Conservation (phyloP, 73 alveolate genomes). For the Uronychia setigera region DNA sequence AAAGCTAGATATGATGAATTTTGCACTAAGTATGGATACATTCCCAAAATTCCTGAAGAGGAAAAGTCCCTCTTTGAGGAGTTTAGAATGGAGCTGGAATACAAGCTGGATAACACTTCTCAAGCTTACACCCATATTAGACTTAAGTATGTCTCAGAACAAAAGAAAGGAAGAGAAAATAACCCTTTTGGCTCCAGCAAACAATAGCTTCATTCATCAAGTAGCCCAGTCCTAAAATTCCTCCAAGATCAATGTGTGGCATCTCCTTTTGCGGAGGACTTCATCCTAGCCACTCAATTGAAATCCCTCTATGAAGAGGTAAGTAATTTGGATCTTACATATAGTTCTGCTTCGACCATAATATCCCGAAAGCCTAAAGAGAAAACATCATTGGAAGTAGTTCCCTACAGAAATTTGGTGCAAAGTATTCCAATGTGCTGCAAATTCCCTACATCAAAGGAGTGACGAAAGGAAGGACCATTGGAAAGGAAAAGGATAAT, state of each 20-base stretch:
- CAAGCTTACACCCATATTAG: slow-evolving; percentile 18
- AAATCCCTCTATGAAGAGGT: slow-evolving; percentile 2
- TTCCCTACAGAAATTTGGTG: slow-evolving; percentile 15
- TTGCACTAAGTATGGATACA: slow-evolving; percentile 28
- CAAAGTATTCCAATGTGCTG: neutral
- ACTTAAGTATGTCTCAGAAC: slow-evolving; percentile 6
- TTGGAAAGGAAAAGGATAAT: neutral
- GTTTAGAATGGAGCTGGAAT: neutral
- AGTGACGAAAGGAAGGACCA: neutral
- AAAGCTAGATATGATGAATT: slow-evolving; percentile 5
- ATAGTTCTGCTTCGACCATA: slow-evolving; percentile 12
- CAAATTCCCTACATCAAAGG: slow-evolving; percentile 17
- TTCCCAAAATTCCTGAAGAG: neutral
- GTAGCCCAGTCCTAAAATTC: neutral
- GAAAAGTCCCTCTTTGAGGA: neutral
- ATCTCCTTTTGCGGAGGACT: slow-evolving; percentile 7
- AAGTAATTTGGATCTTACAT: neutral
- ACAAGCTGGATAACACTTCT: neutral
- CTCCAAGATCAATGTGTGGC: slow-evolving; percentile 11
- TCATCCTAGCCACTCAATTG: slow-evolving; percentile 8
- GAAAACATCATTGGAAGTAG: slow-evolving; percentile 15
- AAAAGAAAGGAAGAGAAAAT: neutral
- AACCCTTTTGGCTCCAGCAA: too few species aligned
- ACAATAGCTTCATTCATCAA: neutral
- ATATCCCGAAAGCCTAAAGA: neutral